These are phyloP conservation scores for Fistulina hepatica DNA, from an alignment of 1,284 basidiomycete genomes.

Conservation along the genomic window DNA sequence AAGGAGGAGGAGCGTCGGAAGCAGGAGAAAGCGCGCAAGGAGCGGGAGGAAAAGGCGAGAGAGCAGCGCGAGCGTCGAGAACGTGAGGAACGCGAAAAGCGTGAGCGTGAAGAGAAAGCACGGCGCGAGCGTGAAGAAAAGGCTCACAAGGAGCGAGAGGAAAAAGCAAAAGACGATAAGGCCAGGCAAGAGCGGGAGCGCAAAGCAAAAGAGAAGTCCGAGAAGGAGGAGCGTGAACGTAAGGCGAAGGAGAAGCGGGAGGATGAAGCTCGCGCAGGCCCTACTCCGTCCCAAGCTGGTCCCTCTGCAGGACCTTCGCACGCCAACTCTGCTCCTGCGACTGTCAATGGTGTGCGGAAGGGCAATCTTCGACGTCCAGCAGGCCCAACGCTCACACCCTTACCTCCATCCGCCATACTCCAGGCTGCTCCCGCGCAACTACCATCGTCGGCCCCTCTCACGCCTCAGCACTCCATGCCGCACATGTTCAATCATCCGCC, in stretches of 20 bases:
- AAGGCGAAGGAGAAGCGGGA: slow-evolving; percentile 59
- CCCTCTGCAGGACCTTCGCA: too few species aligned
- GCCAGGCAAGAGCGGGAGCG: too few species aligned
- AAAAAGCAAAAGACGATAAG: slow-evolving; percentile 59
- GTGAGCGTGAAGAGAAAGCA: slow-evolving; percentile 31
- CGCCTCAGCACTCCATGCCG: too few species aligned
- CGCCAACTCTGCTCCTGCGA: slow-evolving; percentile 34
- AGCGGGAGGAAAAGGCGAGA: slow-evolving; percentile 14
- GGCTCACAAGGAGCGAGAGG: slow-evolving; percentile 38
- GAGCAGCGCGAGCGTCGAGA: slow-evolving; percentile 37
- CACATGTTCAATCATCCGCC: too few species aligned
- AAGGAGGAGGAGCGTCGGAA: slow-evolving; percentile 30
- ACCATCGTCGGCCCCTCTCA: too few species aligned
- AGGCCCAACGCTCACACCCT: too few species aligned
- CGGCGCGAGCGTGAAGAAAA: slow-evolving; percentile 15
- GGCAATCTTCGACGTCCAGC: too few species aligned
- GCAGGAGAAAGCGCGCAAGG: slow-evolving; percentile 24
- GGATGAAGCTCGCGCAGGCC: too few species aligned
- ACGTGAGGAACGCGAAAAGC: slow-evolving; percentile 52
- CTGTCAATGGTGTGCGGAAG: too few species aligned
- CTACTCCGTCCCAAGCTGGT: too few species aligned
- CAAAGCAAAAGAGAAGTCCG: slow-evolving; percentile 43
- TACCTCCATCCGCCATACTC: too few species aligned
- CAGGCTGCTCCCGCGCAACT: too few species aligned
- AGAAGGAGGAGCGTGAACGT: slow-evolving; percentile 45